Conservation (phyloP, 192 early-diverging fungal species). For the Coemansia sp. region DNA sequence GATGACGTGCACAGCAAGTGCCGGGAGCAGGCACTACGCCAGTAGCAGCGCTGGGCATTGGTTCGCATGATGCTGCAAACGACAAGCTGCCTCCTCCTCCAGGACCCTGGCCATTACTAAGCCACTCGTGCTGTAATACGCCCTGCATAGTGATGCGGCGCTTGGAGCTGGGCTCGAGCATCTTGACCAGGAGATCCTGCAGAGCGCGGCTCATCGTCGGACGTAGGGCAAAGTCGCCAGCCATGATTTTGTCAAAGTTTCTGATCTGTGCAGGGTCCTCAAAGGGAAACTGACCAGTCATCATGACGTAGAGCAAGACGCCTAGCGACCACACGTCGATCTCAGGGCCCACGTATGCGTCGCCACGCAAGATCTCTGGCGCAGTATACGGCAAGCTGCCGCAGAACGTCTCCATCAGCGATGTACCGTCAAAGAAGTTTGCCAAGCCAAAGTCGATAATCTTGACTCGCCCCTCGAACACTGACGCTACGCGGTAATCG, state of each 20-base stretch:
- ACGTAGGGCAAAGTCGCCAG: slow-evolving; percentile 54
- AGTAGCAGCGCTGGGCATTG: neutral
- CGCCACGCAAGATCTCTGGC: slow-evolving; percentile 90
- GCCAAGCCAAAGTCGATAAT: slow-evolving; percentile 93
- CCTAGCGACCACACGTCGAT: slow-evolving; percentile 97
- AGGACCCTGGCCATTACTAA: too few species aligned
- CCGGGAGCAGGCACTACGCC: slow-evolving; percentile 13
- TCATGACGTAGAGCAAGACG: slow-evolving; percentile 83
- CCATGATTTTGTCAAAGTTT: slow-evolving; percentile 62
- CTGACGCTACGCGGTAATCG: slow-evolving; percentile 16
- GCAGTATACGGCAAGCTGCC: slow-evolving; percentile 90
- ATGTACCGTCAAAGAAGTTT: slow-evolving; percentile 71
- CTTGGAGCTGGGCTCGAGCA: slow-evolving; percentile 47
- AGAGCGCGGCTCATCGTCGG: slow-evolving; percentile 34
- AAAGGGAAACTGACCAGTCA: slow-evolving; percentile 70
- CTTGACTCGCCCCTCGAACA: slow-evolving; percentile 64
- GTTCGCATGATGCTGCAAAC: slow-evolving; percentile 3
- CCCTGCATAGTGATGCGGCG: slow-evolving; percentile 38
- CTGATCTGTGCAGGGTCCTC: slow-evolving; percentile 52
- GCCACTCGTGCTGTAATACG: slow-evolving; percentile 45
- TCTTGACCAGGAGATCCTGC: slow-evolving; percentile 48
- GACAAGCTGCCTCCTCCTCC: slow-evolving; percentile 3
- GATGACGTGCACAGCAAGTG: slow-evolving; percentile 25
- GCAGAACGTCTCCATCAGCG: slow-evolving; percentile 82
- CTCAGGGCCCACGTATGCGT: slow-evolving; percentile 90